Base-by-base conservation (phyloP, 2,329 filamentous ascomycete genomes). In the Aspergillus brasiliensis region DNA sequence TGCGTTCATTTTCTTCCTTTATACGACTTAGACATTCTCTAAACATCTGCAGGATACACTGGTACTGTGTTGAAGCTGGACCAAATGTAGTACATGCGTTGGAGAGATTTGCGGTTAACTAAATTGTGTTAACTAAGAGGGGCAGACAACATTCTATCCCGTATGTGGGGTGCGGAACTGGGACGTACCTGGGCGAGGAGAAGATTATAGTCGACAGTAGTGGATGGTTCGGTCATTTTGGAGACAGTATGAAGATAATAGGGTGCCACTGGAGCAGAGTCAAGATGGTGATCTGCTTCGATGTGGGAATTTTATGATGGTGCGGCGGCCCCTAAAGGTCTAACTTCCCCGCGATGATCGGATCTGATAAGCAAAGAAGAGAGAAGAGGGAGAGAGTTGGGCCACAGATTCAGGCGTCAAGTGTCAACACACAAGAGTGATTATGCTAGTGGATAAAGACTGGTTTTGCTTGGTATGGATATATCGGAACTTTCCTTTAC, bases 101-200 rank as follows among this genome's bases (percentile, higher is more conserved):
- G 38, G 71, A 69, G 19, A 79, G 75, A 53, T 77, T 81, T 57
- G 69, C 73, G n/a, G 77, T 74, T 51, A 79, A 74, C 76, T 79
- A 23, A 31, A 31, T 5, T 31, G 17, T 19, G 57, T 28, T 37
- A 5, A n/a, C n/a, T n/a, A n/a, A n/a, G 11, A 10, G 27, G n/a
- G 38, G 56, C 19, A 46, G 51, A 27, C 44, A 42, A 44, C 51
- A 8, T 23, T 7, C 25, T 8, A 8, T 8, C 23, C 23, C 2
- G 37, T 31, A 31, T 31, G 28, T 5, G 28, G 3, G 2, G 11
- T 5, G 28, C 10, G 2, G 11, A 2, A 5, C 10, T 31, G 13
- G 13, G 31, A 56, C 58, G 7, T 61, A 71, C 69, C 62, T 71
- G 67, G 17, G 57, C 37, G 13, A 70, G 62, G 15, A 65, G 40